Percentiles rank a stretch among this genome's conserved stretches.
Evolutionary conservation across 306 rosid genomes (phyloP).

Genomic region (Vigna unguiculata): DNA sequence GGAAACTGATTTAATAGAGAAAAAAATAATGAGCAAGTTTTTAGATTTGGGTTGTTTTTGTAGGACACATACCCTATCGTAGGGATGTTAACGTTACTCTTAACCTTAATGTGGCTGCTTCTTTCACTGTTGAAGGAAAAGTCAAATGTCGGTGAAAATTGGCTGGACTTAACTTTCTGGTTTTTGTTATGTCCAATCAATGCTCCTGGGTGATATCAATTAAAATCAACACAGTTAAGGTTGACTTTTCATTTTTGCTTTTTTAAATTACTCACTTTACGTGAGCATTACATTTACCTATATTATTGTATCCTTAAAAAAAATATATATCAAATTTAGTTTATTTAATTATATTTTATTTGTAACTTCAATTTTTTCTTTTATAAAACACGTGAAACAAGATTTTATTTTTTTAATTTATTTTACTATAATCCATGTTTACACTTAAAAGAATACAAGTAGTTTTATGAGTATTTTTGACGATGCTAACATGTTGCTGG

Average conservation of each 20-base stretch:
- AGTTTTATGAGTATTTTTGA: too few relatives aligned
- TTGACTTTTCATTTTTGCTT: constrained; percentile 38
- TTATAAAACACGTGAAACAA: background rate
- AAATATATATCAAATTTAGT: background rate
- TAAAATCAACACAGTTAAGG: background rate
- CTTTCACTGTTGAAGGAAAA: constrained; percentile 32
- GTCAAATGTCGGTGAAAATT: constrained; percentile 47
- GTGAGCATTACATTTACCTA: too few relatives aligned
- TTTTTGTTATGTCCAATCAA: background rate
- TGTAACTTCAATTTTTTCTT: background rate
- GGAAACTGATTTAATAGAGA: constrained; percentile 23
- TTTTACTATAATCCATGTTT: background rate
- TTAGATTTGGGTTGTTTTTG: constrained; percentile 16
- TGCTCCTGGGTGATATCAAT: constrained; percentile 1
- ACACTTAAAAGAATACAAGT: too few relatives aligned
- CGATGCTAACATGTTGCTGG: too few relatives aligned
- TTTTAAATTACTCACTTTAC: background rate
- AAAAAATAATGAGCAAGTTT: background rate
- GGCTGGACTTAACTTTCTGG: background rate
- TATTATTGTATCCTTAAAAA: background rate
- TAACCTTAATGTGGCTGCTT: too few relatives aligned
- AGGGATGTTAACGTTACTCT: background rate
- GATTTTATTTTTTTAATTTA: background rate
- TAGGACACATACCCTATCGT: constrained; percentile 16
- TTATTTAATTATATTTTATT: background rate